Evolutionary conservation across 1,284 basidiomycete genomes (phyloP).

Genomic region (Trametes versicolor): DNA sequence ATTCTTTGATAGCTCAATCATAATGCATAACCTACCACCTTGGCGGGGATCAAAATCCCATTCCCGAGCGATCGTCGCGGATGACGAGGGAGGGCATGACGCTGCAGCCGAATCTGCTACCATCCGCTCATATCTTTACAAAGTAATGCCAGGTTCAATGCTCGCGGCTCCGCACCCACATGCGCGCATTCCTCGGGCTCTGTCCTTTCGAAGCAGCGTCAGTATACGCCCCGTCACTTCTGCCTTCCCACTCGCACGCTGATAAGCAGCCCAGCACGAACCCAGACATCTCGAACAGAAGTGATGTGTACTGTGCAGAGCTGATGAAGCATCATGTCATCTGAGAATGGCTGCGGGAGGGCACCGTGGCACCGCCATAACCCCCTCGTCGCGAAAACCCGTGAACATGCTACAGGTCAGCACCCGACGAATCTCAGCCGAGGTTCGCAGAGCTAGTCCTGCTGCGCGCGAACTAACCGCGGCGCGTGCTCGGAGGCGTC

Average conservation of each 20-base stretch:
- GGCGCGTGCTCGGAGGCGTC: not conserved
- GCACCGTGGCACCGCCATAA: not conserved
- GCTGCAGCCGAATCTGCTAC: not conserved
- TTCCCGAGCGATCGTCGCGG: not conserved
- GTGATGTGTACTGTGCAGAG: conserved; percentile 1
- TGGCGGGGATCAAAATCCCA: conserved; percentile 3
- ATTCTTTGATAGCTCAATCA: conserved; percentile 15
- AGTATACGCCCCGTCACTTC: not conserved
- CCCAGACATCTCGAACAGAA: conserved; percentile 2
- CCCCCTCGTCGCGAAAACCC: not conserved
- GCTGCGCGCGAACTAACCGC: not conserved
- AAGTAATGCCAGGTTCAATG: not conserved
- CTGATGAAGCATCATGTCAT: conserved; percentile 6
- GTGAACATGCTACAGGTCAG: not conserved
- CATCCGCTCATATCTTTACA: too few relatives aligned
- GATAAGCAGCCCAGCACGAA: not conserved
- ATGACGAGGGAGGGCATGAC: not conserved
- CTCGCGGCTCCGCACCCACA: not conserved
- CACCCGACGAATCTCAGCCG: not conserved
- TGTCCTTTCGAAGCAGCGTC: not conserved
- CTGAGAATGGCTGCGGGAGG: not conserved
- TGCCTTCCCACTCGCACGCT: conserved; percentile 3
- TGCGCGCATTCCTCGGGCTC: not conserved
- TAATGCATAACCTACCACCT: not conserved
- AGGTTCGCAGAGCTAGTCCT: not conserved